Base-by-base conservation (phyloP, 257 asterid species). In the Mentha longifolia region DNA sequence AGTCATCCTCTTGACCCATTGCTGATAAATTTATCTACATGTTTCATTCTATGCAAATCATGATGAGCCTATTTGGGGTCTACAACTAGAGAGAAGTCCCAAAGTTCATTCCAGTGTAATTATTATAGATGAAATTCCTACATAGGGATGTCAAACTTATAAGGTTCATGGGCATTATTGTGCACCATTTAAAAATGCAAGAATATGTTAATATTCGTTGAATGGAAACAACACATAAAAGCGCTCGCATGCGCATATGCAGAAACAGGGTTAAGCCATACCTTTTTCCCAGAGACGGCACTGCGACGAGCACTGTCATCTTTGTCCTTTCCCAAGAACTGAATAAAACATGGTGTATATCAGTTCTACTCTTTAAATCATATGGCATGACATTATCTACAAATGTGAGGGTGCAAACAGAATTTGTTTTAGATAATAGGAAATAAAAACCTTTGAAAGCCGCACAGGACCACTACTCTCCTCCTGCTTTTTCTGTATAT, bases 211-310 rank as follows among this genome's bases (percentile, higher is more conserved):
- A 22, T 42, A 43, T 31, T 46, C 49, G 72, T 15, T 11, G 13
- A 56, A 55, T 47, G 51, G 17, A 61, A 71, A 57, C 6, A 62
- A 70, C 61, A 68, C 25, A 61, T 33, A 35, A 35, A 71, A 39
- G 47, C 25, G 17, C 51, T 52, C 65, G 31, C 62, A 75, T 39
- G 70, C 45, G 58, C 50, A 59, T 49, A 61, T 64, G 49, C n/a
- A 55, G 49, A 62, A 65, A 19, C 39, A 64, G 39, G 37, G 62
- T 61, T 28, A 25, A 64, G 54, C 4, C 68, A 22, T 20, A 89
- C 99, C 97, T 94, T 94, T 79, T 94, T 94, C 55, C 99, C 99
- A 52, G 99, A 94, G 64, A 94, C 97, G 30, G 88, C 99, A 86
- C 99, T 94, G 37, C 97, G 97, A 28, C 97, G 99, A 77, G 83